phyloP scores from a whole-genome alignment of 192 early-diverging fungal species.

The Spizellomyces punctatus region DNA sequence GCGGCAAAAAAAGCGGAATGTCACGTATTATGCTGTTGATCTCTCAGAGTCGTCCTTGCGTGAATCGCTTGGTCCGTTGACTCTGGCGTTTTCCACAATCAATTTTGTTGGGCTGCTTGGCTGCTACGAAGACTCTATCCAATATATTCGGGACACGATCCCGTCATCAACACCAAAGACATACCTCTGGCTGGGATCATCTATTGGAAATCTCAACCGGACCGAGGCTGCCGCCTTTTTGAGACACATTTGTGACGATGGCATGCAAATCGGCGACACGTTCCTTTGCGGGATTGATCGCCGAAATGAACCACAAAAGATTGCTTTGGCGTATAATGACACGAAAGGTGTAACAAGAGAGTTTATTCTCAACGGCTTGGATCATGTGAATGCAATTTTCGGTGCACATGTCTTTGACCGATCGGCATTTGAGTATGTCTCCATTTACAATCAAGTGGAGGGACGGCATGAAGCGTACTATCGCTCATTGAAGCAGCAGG shows the following conservation, averaged over 20 bases:
- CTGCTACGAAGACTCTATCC: conserved; percentile 84
- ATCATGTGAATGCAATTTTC: conserved; percentile 75
- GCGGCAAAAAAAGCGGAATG: conserved; percentile 47
- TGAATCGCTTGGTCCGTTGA: conserved; percentile 69
- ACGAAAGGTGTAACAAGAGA: conserved; percentile 70
- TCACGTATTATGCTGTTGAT: conserved; percentile 90
- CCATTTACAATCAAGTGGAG: conserved; percentile 67
- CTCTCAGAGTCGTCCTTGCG: conserved; percentile 79
- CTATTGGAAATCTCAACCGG: conserved; percentile 78
- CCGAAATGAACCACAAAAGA: conserved; percentile 68
- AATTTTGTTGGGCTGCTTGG: conserved; percentile 80
- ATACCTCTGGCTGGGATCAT: conserved; percentile 88
- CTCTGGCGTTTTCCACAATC: conserved; percentile 63
- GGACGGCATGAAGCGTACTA: conserved; percentile 86
- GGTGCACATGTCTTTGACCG: conserved; percentile 60
- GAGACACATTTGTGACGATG: conserved; percentile 50
- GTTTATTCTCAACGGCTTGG: conserved; percentile 85
- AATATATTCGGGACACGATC: conserved; percentile 50
- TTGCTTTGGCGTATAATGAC: conserved; percentile 87
- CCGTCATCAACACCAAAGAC: conserved; percentile 65
- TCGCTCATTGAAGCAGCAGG: conserved; percentile 54
- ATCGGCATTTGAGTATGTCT: conserved; percentile 69
- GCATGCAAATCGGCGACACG: conserved; percentile 69
- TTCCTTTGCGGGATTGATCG: conserved; percentile 87
- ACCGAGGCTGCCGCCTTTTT: conserved; percentile 73